Conservation (phyloP, 192 early-diverging fungal species). For the Backusella luteola region DNA sequence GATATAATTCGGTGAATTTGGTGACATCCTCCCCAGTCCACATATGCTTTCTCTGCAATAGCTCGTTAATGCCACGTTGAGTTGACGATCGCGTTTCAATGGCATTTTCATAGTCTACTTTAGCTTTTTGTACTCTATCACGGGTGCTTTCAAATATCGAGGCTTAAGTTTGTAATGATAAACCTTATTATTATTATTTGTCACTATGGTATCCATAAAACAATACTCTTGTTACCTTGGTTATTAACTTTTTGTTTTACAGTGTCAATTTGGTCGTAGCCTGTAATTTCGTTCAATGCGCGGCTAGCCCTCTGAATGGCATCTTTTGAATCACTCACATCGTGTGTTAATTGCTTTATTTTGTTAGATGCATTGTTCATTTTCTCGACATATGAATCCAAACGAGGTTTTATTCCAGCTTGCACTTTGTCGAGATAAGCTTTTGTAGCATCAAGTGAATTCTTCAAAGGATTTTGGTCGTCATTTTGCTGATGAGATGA, state of each 20-base stretch:
- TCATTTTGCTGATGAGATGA: neutral
- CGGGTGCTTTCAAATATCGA: conserved; percentile 48
- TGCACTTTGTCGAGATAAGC: conserved; percentile 16
- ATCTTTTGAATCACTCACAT: conserved; percentile 33
- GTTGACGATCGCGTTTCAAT: conserved; percentile 54
- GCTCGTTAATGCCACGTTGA: conserved; percentile 75
- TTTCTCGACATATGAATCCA: neutral
- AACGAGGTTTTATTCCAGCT: conserved; percentile 3
- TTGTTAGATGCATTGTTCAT: conserved; percentile 8
- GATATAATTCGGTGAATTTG: conserved; percentile 74
- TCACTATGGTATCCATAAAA: neutral
- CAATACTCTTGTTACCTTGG: conserved; percentile 39
- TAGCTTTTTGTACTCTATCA: conserved; percentile 43
- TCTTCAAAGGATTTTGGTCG: neutral
- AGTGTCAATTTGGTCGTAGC: conserved; percentile 63
- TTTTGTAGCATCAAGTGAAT: neutral
- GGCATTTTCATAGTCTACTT: conserved; percentile 54
- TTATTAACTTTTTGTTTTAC: conserved; percentile 65
- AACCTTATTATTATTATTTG: neutral
- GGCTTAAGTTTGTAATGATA: conserved; percentile 19
- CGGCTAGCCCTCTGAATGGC: conserved; percentile 32
- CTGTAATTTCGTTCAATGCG: conserved; percentile 69
- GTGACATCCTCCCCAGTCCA: conserved; percentile 76
- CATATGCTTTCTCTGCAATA: conserved; percentile 74
- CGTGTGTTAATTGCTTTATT: conserved; percentile 16